Conservation (phyloP, 1,139 yeast genomes). For the Kazachstania sp. region DNA sequence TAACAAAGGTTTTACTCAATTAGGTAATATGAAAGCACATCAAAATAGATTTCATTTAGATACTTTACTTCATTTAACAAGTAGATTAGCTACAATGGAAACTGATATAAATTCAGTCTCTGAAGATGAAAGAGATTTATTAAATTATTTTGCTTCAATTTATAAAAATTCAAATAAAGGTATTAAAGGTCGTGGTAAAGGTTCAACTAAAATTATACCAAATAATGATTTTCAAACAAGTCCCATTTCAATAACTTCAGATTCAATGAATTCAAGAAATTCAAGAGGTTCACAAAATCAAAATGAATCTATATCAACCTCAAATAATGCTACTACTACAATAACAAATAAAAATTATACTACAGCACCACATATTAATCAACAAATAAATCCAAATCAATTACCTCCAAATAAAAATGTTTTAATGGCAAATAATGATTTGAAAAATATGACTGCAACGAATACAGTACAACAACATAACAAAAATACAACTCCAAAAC, state of each 20-base stretch:
- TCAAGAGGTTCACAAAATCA: background rate
- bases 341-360: background rate
- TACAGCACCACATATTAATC: background rate
- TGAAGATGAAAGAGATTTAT: constrained; percentile 53
- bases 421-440: too few relatives aligned
- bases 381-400: background rate
- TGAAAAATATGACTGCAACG: too few relatives aligned
- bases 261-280: background rate
- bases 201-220: constrained; percentile 26
- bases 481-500: too few relatives aligned
- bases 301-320: background rate
- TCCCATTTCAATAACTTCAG: constrained; percentile 3
- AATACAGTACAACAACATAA: too few relatives aligned
- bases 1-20: constrained; percentile 78
- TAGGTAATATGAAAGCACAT: constrained; percentile 89
- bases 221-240: constrained; percentile 5
- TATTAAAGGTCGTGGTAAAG: constrained; percentile 80
- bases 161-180: constrained; percentile 88
- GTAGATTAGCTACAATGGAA: constrained; percentile 49
- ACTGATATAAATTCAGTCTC: constrained; percentile 41
- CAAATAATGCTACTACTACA: too few relatives aligned
- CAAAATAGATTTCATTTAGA: constrained; percentile 81
- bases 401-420: background rate
- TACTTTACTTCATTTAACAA: constrained; percentile 57
- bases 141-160: constrained; percentile 68